Evolutionary conservation across 345 rosid genomes (phyloP).

Genomic region (Populus euphratica): DNA sequence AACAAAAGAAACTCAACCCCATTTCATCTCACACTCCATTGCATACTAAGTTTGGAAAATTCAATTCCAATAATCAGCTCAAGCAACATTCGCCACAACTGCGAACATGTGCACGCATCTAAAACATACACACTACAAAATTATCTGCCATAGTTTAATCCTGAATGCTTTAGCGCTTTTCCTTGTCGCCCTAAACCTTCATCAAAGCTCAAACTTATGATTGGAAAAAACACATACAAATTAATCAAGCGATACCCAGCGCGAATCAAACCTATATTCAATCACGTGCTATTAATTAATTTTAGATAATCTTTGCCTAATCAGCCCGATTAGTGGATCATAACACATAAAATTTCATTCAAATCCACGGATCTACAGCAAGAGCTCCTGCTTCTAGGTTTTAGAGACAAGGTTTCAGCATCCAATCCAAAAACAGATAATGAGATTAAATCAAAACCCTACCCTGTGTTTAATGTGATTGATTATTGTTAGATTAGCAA

Average conservation of each 20-base stretch:
- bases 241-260: background rate
- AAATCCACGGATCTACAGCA: background rate
- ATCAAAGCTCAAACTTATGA: background rate
- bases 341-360: too few species aligned
- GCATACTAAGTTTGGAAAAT: background rate
- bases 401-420: background rate
- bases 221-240: background rate
- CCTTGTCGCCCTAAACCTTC: background rate
- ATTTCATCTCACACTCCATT: background rate
- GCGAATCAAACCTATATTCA: background rate
- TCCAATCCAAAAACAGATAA: too few species aligned
- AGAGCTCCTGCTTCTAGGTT: background rate
- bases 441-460: background rate
- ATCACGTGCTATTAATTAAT: too few species aligned
- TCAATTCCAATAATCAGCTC: background rate
- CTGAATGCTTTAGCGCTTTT: background rate
- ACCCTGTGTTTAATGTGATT: background rate
- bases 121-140: too few species aligned
- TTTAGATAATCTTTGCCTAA: too few species aligned
- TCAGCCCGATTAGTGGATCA: background rate
- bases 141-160: background rate
- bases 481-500: background rate
- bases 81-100: background rate
- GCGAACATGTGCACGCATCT: background rate
- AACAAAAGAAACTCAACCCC: background rate